Evolutionary conservation across 306 rosid species (phyloP), one percentile per base, ranked within the genome.

Genomic region (Acacia acuminata): DNA sequence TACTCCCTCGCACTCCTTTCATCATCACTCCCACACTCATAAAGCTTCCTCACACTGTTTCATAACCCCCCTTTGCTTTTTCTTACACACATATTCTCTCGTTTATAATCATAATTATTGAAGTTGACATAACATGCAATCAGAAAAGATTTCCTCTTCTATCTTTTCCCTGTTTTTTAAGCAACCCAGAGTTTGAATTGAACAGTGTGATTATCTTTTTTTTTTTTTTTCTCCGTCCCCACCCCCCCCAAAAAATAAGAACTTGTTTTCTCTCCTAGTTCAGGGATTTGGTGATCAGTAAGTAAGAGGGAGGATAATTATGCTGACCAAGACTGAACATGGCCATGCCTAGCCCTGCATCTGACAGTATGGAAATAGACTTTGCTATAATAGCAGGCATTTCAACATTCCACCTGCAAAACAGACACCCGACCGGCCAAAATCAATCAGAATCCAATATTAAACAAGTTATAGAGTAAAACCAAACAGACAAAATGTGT

Each of bases 341-440:
- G 83, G 98, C 96, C 97, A 94, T 94, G 82, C 98, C 98, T 36
- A 94, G 97, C 64, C 97, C 98, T 32, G 98, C 98, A 85, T 94
- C 98, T 48, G 98, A 94, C 84, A 93, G 81, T 61, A 94, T 94
- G 36, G 97, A 89, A 60, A 94, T 94, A 73, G 98, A 94, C 86
- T 93, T 88, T 3, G 97, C 93, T 68, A 94, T 85, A 42, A 94
- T 91, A 42, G 90, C 92, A 53, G 97, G 98, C 98, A 94, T 94
- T 83, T 88, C 67, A 71, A 94, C 40, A 71, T 93, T 75, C 97
- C 97, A 94, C 94, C 98, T 94, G 78, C 74, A 81, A 67, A 38
- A 14, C 25, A 4, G 60, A 63, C 58, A 56, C 12, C 69, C 48
- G 24, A 77, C 1, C 48, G 70, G 48, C 19, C 75, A 73, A 67